Evolutionary conservation across 139 green algal genomes (phyloP), one percentile per base, ranked within the genome.

Genomic region (Micractinium sp.): DNA sequence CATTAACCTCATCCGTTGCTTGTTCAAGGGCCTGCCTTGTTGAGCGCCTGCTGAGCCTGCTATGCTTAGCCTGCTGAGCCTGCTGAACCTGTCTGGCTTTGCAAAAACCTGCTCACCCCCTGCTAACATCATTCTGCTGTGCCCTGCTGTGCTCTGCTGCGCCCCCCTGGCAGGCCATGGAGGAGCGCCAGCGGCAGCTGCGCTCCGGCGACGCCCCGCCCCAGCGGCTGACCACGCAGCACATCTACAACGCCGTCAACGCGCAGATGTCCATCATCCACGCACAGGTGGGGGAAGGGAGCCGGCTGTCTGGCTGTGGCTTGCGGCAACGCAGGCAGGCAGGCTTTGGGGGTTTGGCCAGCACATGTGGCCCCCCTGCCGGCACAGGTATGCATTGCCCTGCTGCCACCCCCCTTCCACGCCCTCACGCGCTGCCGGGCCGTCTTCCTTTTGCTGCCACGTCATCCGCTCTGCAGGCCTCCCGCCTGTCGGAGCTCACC

Each of bases 221-320:
- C 61, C 73, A 60, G 33, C 82, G 67, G 19, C 82, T 81, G n/a
- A 90, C 66, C 82, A 79, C 41, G 36, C 69, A 89, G 71, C 83
- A 82, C 38, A 41, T 92, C 39, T 92, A 92, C 90, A 81, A 86
- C 38, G 63, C 87, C 19, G 77, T 92, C 35, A 92, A 92, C 33
- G 81, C 90, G 2, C 90, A 92, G 90, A 79, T 85, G 86, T 38
- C 20, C 27, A 85, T 89, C 36, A 76, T 85, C 35, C 85, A 85
- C 35, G 36, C 33, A 3, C 82, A 87, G 82, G 82, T 27, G 39
- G 15, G 81, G 16, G n/a, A n/a, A n/a, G n/a, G n/a, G n/a, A n/a
- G n/a, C n/a, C 35, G 22, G 63, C 63, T 7, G 63, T 56, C 47
- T 16, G 47, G 47, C 47, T 16, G n/a, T n/a, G 47, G 47, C 47